phyloP scores from a whole-genome alignment of 192 early-diverging fungal genomes.

The Gryganskiella cystojenkinii region DNA sequence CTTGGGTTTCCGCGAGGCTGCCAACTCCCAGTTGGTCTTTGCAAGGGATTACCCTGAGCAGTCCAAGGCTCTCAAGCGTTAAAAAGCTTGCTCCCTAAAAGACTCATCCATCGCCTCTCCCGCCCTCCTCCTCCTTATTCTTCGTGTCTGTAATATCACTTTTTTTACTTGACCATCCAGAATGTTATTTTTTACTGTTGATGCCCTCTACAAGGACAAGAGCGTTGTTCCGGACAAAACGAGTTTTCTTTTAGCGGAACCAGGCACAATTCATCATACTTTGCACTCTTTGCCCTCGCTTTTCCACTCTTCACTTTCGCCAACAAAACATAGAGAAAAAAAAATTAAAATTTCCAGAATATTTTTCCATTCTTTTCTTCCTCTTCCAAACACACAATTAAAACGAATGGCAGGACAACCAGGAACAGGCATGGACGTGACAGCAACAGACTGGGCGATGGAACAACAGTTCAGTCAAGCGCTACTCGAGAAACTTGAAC shows the following conservation, averaged over 20 bases:
- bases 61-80: slow-evolving; percentile 48
- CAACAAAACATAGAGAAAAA: no score
- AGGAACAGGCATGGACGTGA: background rate
- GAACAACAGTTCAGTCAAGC: slow-evolving; percentile 30
- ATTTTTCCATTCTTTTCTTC: background rate
- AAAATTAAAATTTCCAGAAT: no score
- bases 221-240: no score
- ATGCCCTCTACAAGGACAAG: no score
- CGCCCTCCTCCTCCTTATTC: no score
- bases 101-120: background rate
- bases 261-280: no score
- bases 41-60: slow-evolving; percentile 52
- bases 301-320: no score
- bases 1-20: slow-evolving; percentile 51
- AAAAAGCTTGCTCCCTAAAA: slow-evolving; percentile 1
- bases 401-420: background rate
- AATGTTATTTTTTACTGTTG: no score
- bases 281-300: background rate
- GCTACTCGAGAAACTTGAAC: slow-evolving; percentile 37
- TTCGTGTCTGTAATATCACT: no score
- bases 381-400: no score
- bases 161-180: no score
- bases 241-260: no score
- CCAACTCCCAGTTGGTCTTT: slow-evolving; percentile 47
- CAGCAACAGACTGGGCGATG: slow-evolving; percentile 4